phyloP scores from a whole-genome alignment of 2,329 filamentous ascomycete species.

The Trichoderma sp. region DNA sequence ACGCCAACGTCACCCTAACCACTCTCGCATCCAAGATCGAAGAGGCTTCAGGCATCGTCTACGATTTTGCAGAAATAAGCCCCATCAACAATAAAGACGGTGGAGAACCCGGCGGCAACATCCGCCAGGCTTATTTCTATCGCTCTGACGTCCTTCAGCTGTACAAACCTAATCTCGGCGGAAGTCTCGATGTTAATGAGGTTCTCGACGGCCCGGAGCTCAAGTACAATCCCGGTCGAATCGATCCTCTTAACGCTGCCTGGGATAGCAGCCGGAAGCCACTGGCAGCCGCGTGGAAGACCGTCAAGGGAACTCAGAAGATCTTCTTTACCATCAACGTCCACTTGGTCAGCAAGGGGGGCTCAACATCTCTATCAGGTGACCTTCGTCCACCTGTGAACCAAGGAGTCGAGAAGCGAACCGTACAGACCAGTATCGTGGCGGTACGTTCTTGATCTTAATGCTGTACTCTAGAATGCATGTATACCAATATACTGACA shows the following conservation, averaged over 20 bases:
- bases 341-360: slow-evolving; percentile 66
- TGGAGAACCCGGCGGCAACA: slow-evolving; percentile 68
- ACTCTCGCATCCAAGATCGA: slow-evolving; percentile 55
- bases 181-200: slow-evolving; percentile 52
- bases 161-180: slow-evolving; percentile 57
- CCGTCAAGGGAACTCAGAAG: slow-evolving; percentile 49
- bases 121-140: slow-evolving; percentile 69
- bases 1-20: slow-evolving; percentile 57
- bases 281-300: slow-evolving; percentile 63
- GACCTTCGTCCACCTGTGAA: slow-evolving; percentile 67
- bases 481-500: background rate
- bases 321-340: slow-evolving; percentile 70
- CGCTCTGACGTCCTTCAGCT: slow-evolving; percentile 58
- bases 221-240: slow-evolving; percentile 66
- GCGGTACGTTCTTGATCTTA: slow-evolving; percentile 43
- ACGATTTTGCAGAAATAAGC: slow-evolving; percentile 59
- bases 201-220: slow-evolving; percentile 56
- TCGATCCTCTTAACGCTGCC: slow-evolving; percentile 59
- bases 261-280: slow-evolving; percentile 66
- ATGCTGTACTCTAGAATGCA: background rate
- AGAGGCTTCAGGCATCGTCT: slow-evolving; percentile 49
- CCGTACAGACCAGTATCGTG: slow-evolving; percentile 56
- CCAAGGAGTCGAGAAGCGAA: slow-evolving; percentile 56
- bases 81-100: slow-evolving; percentile 62
- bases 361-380: slow-evolving; percentile 62